These are phyloP conservation scores for Ogataea methylovora DNA, from an alignment of 805 yeast species.

Conservation along the genomic window DNA sequence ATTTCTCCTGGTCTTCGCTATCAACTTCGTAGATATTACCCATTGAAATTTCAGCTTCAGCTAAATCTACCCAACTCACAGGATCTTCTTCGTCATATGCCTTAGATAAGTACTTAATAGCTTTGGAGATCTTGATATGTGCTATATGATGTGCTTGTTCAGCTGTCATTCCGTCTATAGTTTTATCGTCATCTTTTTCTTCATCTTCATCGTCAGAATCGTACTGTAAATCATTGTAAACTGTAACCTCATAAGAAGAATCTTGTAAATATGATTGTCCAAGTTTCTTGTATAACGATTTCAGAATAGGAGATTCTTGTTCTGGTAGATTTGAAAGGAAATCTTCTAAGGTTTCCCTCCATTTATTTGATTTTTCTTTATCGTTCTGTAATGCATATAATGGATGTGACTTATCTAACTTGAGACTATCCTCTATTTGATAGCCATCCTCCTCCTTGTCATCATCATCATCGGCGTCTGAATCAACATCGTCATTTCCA, in stretches of 20 bases:
- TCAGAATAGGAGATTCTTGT: constrained; percentile 24
- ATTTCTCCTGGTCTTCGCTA: constrained; percentile 55
- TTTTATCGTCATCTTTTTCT: constrained; percentile 10
- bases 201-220: constrained; percentile 40
- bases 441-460: constrained; percentile 19
- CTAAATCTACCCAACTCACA: constrained; percentile 72
- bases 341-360: constrained; percentile 8
- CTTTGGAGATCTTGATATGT: constrained; percentile 37
- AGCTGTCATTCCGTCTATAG: constrained; percentile 14
- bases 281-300: constrained; percentile 39
- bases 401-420: constrained; percentile 48
- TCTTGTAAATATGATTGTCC: constrained; percentile 61
- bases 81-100: constrained; percentile 72
- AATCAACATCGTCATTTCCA: constrained; percentile 49
- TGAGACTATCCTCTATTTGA: constrained; percentile 25
- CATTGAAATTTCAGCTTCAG: constrained; percentile 76
- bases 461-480: constrained; percentile 32
- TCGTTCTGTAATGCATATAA: constrained; percentile 33
- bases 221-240: constrained; percentile 50
- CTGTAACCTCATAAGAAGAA: constrained; percentile 52
- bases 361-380: constrained; percentile 8
- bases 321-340: no score
- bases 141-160: constrained; percentile 45
- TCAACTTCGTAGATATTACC: constrained; percentile 69
- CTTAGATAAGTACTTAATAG: constrained; percentile 47